phyloP scores from a whole-genome alignment of 1,284 basidiomycete genomes.

The Kalmanozyma brasiliensis region DNA sequence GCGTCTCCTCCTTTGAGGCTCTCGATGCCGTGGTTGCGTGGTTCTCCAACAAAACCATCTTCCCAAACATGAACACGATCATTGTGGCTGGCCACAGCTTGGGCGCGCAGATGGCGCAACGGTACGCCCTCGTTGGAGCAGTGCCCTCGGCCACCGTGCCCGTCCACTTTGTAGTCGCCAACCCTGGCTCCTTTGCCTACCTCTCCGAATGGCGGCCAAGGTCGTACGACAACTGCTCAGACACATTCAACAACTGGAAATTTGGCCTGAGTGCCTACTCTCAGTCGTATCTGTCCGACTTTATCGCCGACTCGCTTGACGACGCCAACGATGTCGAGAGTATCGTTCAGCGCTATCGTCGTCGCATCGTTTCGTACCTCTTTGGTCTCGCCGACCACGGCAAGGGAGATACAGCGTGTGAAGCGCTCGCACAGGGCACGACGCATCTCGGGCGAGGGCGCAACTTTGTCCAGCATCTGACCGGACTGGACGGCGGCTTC shows the following conservation, averaged over 20 bases:
- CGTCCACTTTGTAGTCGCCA: conserved; percentile 57
- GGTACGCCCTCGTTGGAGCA: conserved; percentile 49
- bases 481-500: conserved; percentile 29
- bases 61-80: conserved; percentile 52
- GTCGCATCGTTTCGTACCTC: conserved; percentile 46
- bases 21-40: conserved; percentile 37
- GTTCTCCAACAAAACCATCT: conserved; percentile 40
- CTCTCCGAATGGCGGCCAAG: conserved; percentile 33
- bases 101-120: conserved; percentile 51
- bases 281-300: conserved; percentile 46
- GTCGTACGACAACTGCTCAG: conserved; percentile 18
- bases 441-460: conserved; percentile 46
- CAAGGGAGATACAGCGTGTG: conserved; percentile 43
- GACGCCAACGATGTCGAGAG: conserved; percentile 41
- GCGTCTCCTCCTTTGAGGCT: conserved; percentile 48
- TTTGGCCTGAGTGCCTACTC: conserved; percentile 39
- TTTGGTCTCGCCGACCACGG: conserved; percentile 45
- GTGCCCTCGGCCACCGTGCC: conserved; percentile 40
- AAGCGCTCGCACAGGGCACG: conserved; percentile 40
- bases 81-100: conserved; percentile 51
- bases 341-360: conserved; percentile 36
- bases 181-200: conserved; percentile 54
- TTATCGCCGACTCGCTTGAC: conserved; percentile 46
- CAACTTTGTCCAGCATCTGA: conserved; percentile 44
- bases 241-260: conserved; percentile 54